These are phyloP conservation scores for Globisporangium takayamanum DNA, from an alignment of 352 stramenopile genomes.

Conservation along the genomic window DNA sequence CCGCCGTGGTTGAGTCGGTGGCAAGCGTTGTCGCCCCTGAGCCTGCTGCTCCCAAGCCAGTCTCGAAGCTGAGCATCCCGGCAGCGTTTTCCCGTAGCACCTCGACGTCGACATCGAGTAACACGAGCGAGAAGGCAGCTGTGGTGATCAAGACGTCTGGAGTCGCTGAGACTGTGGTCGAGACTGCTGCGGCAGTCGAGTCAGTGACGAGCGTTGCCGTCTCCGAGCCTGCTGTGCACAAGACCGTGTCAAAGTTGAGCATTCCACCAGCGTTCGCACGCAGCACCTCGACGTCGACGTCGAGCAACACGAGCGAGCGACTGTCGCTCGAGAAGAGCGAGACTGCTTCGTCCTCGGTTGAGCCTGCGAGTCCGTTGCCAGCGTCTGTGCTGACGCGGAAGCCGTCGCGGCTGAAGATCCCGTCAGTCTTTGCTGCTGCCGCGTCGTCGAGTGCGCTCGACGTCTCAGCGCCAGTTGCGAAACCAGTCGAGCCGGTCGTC, in stretches of 20 bases:
- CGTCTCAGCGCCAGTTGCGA: background rate
- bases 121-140: too few relatives aligned
- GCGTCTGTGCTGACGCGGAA: conserved; percentile 15
- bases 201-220: background rate
- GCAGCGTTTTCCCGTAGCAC: too few relatives aligned
- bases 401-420: conserved; percentile 26
- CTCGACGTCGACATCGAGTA: too few relatives aligned
- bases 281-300: conserved; percentile 23
- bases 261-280: conserved; percentile 46
- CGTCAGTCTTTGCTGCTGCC: conserved; percentile 17
- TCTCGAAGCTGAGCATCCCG: too few relatives aligned
- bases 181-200: background rate
- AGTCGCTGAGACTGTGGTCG: background rate
- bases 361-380: conserved; percentile 1
- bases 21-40: too few relatives aligned
- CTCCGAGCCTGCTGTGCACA: conserved; percentile 11
- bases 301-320: conserved; percentile 21
- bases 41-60: too few relatives aligned
- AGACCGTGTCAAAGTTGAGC: conserved; percentile 60
- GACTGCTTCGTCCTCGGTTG: background rate
- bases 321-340: conserved; percentile 2
- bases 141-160: too few relatives aligned
- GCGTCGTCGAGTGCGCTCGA: background rate
- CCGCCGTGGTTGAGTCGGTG: background rate
- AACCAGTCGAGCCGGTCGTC: background rate